phyloP scores from a whole-genome alignment of 2,329 filamentous ascomycete species.

The Moelleriella libera region DNA sequence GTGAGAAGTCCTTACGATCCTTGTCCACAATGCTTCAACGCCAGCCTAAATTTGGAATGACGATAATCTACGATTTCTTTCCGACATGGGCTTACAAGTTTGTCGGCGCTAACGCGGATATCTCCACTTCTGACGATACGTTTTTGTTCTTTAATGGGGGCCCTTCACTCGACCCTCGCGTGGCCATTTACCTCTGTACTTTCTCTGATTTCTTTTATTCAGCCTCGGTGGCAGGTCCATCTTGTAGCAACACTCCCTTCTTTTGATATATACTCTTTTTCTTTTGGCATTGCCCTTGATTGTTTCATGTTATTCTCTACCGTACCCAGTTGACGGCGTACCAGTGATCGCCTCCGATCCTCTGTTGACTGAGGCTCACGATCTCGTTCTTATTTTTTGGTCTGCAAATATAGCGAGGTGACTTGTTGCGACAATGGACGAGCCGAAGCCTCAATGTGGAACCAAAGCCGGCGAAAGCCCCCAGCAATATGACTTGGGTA shows the following conservation, averaged over 20 bases:
- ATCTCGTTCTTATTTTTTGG: neutral
- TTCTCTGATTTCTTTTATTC: neutral
- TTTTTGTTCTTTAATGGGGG: neutral
- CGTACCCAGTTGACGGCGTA: neutral
- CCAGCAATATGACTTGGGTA: constrained; percentile 12
- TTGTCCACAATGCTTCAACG: neutral
- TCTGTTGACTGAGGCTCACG: neutral
- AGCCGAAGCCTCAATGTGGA: constrained; percentile 15
- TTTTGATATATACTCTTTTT: neutral
- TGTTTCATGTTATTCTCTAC: no score
- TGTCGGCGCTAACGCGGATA: no score
- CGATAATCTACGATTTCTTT: neutral
- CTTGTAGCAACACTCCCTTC: neutral
- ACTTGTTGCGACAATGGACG: neutral
- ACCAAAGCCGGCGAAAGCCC: neutral
- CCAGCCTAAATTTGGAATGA: neutral
- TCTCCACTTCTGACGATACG: neutral
- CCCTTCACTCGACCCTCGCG: neutral
- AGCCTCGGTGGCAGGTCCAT: neutral
- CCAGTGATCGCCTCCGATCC: neutral
- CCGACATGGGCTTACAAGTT: no score
- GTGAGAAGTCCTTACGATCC: neutral
- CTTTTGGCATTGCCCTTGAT: no score
- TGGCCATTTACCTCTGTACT: neutral
- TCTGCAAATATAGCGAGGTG: neutral